Conservation (phyloP, 495 filamentous ascomycete species). For the Tuber umbilicatum region DNA sequence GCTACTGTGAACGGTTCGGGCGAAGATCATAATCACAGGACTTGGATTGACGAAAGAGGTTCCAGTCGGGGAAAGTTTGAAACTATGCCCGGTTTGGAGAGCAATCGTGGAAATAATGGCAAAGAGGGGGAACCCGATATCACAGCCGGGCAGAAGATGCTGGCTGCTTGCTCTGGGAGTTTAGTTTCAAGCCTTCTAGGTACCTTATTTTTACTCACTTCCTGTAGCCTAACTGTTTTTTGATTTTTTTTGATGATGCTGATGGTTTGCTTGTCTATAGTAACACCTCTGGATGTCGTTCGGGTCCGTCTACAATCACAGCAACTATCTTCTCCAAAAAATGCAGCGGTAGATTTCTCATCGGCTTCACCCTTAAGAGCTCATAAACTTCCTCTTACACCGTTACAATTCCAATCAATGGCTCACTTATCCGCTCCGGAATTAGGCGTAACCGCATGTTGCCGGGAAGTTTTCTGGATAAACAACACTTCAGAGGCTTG, state of each 20-base stretch:
- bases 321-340: slow-evolving; percentile 47
- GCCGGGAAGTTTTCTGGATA: slow-evolving; percentile 94
- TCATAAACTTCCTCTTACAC: slow-evolving; percentile 36
- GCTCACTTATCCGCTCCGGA: slow-evolving; percentile 47
- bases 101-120: neutral
- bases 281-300: slow-evolving; percentile 94
- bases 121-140: slow-evolving; percentile 53
- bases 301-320: slow-evolving; percentile 92
- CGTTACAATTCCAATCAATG: slow-evolving; percentile 40
- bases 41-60: neutral
- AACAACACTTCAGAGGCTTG: slow-evolving; percentile 80
- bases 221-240: neutral
- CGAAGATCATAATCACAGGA: neutral
- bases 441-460: slow-evolving; percentile 90
- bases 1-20: neutral
- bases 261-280: slow-evolving; percentile 45
- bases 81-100: neutral
- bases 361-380: slow-evolving; percentile 29
- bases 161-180: slow-evolving; percentile 85
- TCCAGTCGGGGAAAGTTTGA: neutral
- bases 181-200: slow-evolving; percentile 82
- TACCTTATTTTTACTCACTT: slow-evolving; percentile 45
- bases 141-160: slow-evolving; percentile 80
- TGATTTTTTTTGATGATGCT: neutral
- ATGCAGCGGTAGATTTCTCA: slow-evolving; percentile 40